A percentile compares a stretch with the other conserved stretches of the same genome.
Conservation (phyloP, 805 yeast genomes). For the Geotrichum ghanense region DNA sequence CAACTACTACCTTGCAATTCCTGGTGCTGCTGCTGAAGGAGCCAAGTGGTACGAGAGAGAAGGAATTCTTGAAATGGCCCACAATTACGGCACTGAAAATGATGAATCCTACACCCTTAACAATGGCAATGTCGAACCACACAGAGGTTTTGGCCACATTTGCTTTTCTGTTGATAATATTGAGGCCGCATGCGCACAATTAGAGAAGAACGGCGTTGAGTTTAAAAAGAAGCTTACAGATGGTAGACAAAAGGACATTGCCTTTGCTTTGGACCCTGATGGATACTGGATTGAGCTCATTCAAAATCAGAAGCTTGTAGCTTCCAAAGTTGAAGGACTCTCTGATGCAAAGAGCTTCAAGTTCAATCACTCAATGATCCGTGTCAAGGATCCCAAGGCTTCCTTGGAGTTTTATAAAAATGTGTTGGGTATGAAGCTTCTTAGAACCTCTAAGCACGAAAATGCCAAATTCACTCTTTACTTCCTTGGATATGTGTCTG, state of each 20-base stretch:
- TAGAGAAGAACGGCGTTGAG: conserved; percentile 50
- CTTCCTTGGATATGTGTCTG: conserved; percentile 63
- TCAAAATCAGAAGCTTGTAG: conserved; percentile 38
- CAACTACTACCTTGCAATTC: conserved; percentile 57
- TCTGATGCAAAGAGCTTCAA: conserved; percentile 34
- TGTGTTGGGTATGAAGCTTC: conserved; percentile 69
- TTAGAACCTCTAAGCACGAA: conserved; percentile 43
- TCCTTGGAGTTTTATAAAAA: conserved; percentile 72
- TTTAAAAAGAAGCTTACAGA: conserved; percentile 79
- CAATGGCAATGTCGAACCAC: conserved; percentile 77
- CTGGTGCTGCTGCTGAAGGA: conserved; percentile 32
- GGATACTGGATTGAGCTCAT: conserved; percentile 95
- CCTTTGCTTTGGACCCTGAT: conserved; percentile 91
- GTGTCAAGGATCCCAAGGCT: conserved; percentile 73
- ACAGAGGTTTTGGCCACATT: conserved; percentile 90
- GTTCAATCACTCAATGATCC: conserved; percentile 86
- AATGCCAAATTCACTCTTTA: conserved; percentile 75
- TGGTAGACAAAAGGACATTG: conserved; percentile 89
- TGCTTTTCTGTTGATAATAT: conserved; percentile 81
- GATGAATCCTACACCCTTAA: conserved; percentile 45
- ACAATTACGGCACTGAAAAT: conserved; percentile 61
- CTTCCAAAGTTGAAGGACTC: conserved; percentile 21
- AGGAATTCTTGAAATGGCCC: conserved; percentile 80
- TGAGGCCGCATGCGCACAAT: conserved; percentile 42
- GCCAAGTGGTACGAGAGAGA: conserved; percentile 29